Percentiles rank a stretch among this genome's conserved stretches.
phyloP scores from a whole-genome alignment of 1,284 basidiomycete species.

The Tetrapyrgos nigripes region DNA sequence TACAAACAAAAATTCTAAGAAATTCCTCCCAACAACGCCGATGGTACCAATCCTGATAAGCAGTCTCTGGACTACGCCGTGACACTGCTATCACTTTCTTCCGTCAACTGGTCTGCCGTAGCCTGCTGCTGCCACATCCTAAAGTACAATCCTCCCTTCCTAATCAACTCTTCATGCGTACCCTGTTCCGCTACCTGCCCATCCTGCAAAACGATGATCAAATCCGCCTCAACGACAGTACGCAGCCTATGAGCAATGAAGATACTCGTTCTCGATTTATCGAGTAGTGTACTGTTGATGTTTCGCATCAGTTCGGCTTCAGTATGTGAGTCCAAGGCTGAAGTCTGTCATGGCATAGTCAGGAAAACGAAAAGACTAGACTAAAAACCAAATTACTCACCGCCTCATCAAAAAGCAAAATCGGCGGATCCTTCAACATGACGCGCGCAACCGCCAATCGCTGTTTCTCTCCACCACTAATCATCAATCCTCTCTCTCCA shows the following conservation, averaged over 20 bases:
- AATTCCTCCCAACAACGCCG: too few species aligned
- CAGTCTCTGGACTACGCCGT: too few species aligned
- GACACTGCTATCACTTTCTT: too few species aligned
- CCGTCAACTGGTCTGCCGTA: constrained; percentile 28
- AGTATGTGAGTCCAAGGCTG: constrained; percentile 93
- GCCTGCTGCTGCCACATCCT: constrained; percentile 90
- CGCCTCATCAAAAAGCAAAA: background rate
- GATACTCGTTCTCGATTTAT: constrained; percentile 87
- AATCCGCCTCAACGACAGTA: constrained; percentile 90
- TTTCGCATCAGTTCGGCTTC: constrained; percentile 96
- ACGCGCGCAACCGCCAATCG: background rate
- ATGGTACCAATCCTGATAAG: too few species aligned
- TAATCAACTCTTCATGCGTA: constrained; percentile 89
- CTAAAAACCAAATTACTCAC: too few species aligned
- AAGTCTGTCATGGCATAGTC: too few species aligned
- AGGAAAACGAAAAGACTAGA: background rate
- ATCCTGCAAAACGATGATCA: constrained; percentile 90
- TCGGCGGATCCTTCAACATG: background rate
- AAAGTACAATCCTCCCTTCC: constrained; percentile 76
- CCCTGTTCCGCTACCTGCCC: constrained; percentile 90
- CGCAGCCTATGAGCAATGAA: constrained; percentile 94
- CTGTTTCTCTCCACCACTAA: background rate
- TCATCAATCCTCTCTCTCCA: background rate
- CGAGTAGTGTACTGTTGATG: constrained; percentile 82
- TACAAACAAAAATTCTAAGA: too few species aligned